phyloP scores from a whole-genome alignment of 352 stramenopile genomes.

The Phytophthora constricta region DNA sequence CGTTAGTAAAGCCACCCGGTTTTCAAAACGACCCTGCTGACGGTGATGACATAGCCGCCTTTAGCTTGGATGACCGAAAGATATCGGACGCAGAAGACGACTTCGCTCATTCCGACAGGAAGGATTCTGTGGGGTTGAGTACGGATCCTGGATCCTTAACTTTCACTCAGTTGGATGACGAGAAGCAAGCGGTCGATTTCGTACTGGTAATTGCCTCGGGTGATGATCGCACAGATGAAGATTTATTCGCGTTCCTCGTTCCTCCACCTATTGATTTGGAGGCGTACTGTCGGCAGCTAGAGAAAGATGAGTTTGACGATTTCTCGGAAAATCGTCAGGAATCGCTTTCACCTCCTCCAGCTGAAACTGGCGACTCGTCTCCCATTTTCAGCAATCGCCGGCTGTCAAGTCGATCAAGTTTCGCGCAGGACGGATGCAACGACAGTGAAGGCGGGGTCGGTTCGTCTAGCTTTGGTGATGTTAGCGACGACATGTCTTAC shows the following conservation, averaged over 20 bases:
- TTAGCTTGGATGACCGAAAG: conserved; percentile 17
- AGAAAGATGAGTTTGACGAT: conserved; percentile 66
- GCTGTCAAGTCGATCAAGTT: conserved; percentile 15
- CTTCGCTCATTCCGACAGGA: conserved; percentile 17
- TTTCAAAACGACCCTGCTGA: conserved; percentile 20
- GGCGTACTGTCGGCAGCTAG: conserved; percentile 76
- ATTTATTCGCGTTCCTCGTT: conserved; percentile 81
- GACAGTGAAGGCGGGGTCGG: conserved; percentile 26
- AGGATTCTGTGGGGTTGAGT: conserved; percentile 26
- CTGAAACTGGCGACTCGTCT: conserved; percentile 16
- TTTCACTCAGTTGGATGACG: conserved; percentile 33
- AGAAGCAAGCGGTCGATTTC: conserved; percentile 70
- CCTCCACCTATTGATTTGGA: conserved; percentile 84
- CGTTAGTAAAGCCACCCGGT: conserved; percentile 51
- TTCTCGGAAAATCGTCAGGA: conserved; percentile 26
- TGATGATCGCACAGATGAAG: conserved; percentile 84
- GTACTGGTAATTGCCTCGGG: conserved; percentile 85
- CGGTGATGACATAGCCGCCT: conserved; percentile 15
- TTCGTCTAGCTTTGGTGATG: conserved; percentile 32
- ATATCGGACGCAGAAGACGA: conserved; percentile 17
- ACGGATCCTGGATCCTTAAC: conserved; percentile 12
- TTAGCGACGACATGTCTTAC: conserved; percentile 45
- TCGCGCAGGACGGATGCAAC: conserved; percentile 28
- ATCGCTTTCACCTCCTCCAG: not conserved
- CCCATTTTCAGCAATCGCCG: conserved; percentile 17